A percentile compares a stretch with the other conserved stretches of the same genome.
Conservation (phyloP, 2,329 filamentous ascomycete genomes). For the Didymella sp. region DNA sequence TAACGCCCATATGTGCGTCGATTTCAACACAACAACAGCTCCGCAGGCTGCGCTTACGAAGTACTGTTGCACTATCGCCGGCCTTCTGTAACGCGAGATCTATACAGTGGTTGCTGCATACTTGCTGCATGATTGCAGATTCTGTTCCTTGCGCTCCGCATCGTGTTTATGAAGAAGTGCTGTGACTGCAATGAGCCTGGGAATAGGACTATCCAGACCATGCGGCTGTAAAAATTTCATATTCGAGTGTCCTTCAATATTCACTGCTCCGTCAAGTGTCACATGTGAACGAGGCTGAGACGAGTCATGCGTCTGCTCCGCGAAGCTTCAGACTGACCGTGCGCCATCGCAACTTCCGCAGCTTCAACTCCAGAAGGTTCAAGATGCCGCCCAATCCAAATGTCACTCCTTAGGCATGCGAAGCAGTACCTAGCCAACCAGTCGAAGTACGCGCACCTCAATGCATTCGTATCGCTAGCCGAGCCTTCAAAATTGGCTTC, state of each 20-base stretch:
- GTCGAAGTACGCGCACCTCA: constrained; percentile 42
- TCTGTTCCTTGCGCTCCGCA: neutral
- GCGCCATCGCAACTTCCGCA: constrained; percentile 15
- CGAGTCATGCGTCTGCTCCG: constrained; percentile 9
- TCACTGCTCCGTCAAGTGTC: neutral
- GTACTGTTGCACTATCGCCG: too few relatives aligned
- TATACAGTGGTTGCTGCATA: too few relatives aligned
- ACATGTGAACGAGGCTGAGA: neutral
- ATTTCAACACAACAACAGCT: too few relatives aligned
- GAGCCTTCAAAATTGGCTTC: constrained; percentile 32
- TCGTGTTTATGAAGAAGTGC: neutral
- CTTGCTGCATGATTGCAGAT: neutral
- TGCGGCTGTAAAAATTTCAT: neutral
- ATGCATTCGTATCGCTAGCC: constrained; percentile 48
- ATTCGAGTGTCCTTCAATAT: neutral
- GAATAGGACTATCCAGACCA: neutral
- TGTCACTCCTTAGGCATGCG: constrained; percentile 50
- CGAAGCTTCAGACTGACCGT: constrained; percentile 7
- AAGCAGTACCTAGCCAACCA: constrained; percentile 47
- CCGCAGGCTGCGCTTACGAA: too few relatives aligned
- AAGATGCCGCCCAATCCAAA: constrained; percentile 39
- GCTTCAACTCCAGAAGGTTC: constrained; percentile 20
- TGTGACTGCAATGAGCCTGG: neutral
- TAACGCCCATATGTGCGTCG: too few relatives aligned
- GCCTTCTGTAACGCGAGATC: too few relatives aligned